These are phyloP conservation scores for Trichoderma sp. DNA, from an alignment of 2,329 filamentous ascomycete species.

Conservation along the genomic window DNA sequence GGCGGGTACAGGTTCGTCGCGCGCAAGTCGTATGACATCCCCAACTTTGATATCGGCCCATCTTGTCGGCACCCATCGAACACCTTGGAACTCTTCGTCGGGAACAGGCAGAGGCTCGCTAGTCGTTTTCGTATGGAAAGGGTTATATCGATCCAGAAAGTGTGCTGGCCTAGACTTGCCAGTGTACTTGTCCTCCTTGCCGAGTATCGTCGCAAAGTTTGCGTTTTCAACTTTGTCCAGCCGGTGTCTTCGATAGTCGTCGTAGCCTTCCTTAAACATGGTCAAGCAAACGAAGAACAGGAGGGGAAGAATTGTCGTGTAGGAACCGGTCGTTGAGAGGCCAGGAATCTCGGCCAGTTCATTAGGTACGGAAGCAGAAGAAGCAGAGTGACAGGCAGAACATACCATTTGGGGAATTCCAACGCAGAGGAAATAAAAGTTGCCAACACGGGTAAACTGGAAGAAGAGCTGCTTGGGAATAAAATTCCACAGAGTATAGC, in stretches of 20 bases:
- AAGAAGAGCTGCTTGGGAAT: constrained; percentile 81
- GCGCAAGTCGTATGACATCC: constrained; percentile 50
- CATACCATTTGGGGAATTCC: constrained; percentile 73
- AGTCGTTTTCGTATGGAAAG: constrained; percentile 35
- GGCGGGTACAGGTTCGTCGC: constrained; percentile 80
- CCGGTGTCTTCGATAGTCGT: constrained; percentile 77
- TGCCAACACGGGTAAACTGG: constrained; percentile 83
- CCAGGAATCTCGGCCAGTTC: constrained; percentile 61
- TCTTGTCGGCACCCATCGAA: constrained; percentile 52
- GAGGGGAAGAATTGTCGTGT: constrained; percentile 72
- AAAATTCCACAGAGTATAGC: constrained; percentile 84
- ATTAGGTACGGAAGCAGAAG: constrained; percentile 34
- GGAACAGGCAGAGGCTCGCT: constrained; percentile 34
- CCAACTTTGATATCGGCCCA: constrained; percentile 54
- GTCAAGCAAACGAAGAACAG: constrained; percentile 78
- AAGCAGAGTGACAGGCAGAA: not conserved
- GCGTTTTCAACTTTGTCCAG: constrained; percentile 81
- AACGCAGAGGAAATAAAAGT: constrained; percentile 85
- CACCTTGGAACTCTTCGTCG: constrained; percentile 62
- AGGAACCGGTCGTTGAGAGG: constrained; percentile 73
- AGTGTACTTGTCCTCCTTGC: constrained; percentile 38
- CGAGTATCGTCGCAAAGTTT: constrained; percentile 48
- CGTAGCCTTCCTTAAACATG: constrained; percentile 83
- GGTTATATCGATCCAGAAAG: constrained; percentile 35
- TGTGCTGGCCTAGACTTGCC: constrained; percentile 30